These are phyloP conservation scores for Stachybotrys echinatus DNA, from an alignment of 2,329 filamentous ascomycete genomes.

Conservation along the genomic window DNA sequence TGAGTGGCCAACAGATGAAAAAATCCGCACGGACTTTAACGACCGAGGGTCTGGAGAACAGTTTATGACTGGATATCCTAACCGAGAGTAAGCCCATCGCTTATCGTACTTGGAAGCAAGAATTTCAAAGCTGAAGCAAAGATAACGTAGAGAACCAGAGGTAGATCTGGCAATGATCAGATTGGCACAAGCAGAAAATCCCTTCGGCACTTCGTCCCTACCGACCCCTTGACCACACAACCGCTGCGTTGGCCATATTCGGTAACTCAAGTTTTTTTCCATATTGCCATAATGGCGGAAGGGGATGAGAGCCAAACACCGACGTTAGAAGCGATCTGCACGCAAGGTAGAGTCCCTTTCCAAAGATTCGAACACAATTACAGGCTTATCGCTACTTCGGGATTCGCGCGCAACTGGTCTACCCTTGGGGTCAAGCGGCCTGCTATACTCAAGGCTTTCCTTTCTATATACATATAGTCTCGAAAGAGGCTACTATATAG, in stretches of 20 bases:
- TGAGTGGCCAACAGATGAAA: constrained; percentile 1
- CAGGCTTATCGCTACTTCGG: no score
- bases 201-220: not conserved
- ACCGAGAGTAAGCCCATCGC: not conserved
- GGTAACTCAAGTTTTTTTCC: constrained; percentile 6
- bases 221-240: constrained; percentile 6
- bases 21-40: constrained; percentile 1
- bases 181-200: not conserved
- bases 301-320: not conserved
- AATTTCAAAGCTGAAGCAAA: not conserved
- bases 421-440: no score
- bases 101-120: no score
- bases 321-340: constrained; percentile 1
- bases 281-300: not conserved
- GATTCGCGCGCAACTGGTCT: no score
- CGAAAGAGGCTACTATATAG: no score
- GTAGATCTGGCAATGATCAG: no score
- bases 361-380: no score
- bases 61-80: not conserved
- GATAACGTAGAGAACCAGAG: not conserved
- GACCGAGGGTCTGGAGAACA: not conserved
- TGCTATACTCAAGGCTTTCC: no score
- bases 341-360: no score
- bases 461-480: no score
- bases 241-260: constrained; percentile 7